Conservation (phyloP, 768 basidiomycete species). For the Termitomyces sp. region DNA sequence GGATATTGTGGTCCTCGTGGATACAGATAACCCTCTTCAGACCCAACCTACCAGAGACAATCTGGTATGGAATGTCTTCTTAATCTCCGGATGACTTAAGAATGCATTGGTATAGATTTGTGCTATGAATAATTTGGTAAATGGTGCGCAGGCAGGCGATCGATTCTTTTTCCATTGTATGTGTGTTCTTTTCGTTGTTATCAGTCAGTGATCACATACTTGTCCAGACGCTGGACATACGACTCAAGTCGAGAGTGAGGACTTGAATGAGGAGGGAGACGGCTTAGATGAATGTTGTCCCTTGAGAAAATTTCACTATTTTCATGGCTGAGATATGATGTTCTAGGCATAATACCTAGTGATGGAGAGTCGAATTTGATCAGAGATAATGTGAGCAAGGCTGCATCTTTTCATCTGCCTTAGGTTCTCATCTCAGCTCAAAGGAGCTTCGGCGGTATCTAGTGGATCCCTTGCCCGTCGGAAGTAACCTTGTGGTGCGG, state of each 20-base stretch:
- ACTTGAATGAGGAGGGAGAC: conserved; percentile 46
- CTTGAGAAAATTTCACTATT: not conserved
- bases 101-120: conserved; percentile 28
- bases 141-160: conserved; percentile 42
- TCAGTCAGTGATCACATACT: not conserved
- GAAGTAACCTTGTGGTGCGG: conserved; percentile 34
- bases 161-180: conserved; percentile 58
- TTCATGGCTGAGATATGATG: not conserved
- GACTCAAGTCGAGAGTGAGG: conserved; percentile 36
- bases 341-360: conserved; percentile 34
- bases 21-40: conserved; percentile 28
- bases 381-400: conserved; percentile 32
- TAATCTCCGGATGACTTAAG: not conserved
- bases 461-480: conserved; percentile 34
- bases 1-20: conserved; percentile 43
- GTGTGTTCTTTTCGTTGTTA: conserved; percentile 9
- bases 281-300: conserved; percentile 50
- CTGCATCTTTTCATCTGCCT: not conserved
- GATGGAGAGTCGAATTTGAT: conserved; percentile 33
- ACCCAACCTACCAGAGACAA: conserved; percentile 39
- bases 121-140: conserved; percentile 42
- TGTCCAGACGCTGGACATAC: conserved; percentile 47
- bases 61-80: conserved; percentile 33
- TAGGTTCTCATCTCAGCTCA: not conserved
- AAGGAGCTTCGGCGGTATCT: conserved; percentile 33